phyloP scores from a whole-genome alignment of 73 alveolate species.

The Tetrahymena elliotti region DNA sequence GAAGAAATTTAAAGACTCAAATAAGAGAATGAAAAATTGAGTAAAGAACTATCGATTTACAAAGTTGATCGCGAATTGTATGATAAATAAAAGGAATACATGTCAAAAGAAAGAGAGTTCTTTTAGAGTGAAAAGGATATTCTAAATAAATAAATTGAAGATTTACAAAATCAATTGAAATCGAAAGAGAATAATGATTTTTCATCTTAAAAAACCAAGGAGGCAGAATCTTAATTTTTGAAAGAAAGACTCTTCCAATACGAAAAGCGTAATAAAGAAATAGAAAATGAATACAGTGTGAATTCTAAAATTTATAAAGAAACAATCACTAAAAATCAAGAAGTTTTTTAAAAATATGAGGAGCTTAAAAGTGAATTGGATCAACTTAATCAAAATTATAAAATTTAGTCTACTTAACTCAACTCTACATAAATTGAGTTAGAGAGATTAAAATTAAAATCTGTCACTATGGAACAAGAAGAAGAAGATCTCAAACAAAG shows the following conservation, averaged over 20 bases:
- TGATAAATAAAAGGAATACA: background rate
- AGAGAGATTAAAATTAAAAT: background rate
- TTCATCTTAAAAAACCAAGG: background rate
- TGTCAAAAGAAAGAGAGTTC: background rate
- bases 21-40: background rate
- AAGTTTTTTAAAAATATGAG: background rate
- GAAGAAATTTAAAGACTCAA: background rate
- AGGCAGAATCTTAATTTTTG: background rate
- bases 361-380: background rate
- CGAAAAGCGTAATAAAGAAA: background rate
- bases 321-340: background rate
- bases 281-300: background rate
- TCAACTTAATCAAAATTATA: background rate
- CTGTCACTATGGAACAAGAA: background rate
- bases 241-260: background rate
- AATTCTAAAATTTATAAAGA: background rate
- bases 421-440: background rate
- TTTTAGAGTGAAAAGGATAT: background rate
- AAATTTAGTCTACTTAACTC: background rate
- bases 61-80: background rate
- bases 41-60: background rate
- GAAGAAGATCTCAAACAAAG: background rate
- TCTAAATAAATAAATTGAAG: background rate
- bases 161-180: background rate
- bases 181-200: background rate